A percentile compares a stretch with the other conserved stretches of the same genome.
Evolutionary conservation across 495 filamentous ascomycete genomes (phyloP).

Genomic region (Glarea lozoyensis): DNA sequence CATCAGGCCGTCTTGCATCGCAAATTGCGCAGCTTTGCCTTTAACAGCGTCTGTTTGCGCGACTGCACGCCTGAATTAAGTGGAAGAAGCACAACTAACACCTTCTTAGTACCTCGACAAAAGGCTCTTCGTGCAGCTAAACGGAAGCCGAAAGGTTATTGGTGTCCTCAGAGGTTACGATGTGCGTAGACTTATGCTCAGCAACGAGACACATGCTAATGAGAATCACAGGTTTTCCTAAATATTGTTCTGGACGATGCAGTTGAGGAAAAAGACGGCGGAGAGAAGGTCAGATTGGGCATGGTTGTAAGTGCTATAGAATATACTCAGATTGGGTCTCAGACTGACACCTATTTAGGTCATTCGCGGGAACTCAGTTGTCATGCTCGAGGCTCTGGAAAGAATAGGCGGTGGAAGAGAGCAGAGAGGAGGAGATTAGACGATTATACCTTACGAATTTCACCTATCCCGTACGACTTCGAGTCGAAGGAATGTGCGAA

Average conservation of each 20-base stretch:
- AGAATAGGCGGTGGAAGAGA: conserved; percentile 36
- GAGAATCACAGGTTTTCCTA: conserved; percentile 72
- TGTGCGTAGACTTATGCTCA: conserved; percentile 41
- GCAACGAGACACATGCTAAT: conserved; percentile 2
- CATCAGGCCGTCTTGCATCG: conserved; percentile 1
- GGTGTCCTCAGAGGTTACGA: conserved; percentile 93
- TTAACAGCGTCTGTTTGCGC: background rate
- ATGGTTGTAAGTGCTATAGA: conserved; percentile 70
- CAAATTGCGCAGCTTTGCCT: conserved; percentile 1
- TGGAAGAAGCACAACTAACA: conserved; percentile 12
- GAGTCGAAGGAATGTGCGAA: too few relatives aligned
- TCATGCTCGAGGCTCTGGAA: conserved; percentile 82
- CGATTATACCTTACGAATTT: too few relatives aligned
- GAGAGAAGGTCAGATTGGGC: conserved; percentile 83
- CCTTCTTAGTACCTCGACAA: conserved; percentile 92
- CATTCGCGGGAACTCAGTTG: conserved; percentile 90
- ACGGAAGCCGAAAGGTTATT: conserved; percentile 95
- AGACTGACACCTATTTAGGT: conserved; percentile 29
- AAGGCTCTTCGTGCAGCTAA: conserved; percentile 92
- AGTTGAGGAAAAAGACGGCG: conserved; percentile 88
- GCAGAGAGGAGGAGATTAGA: conserved; percentile 15
- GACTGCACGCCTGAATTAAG: conserved; percentile 10
- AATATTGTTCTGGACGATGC: conserved; percentile 98
- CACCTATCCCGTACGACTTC: too few relatives aligned
- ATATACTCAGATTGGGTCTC: too few relatives aligned